A percentile compares a stretch with the other conserved stretches of the same genome.
phyloP scores from a whole-genome alignment of 1,284 basidiomycete genomes.

The Microbotryum violaceum region DNA sequence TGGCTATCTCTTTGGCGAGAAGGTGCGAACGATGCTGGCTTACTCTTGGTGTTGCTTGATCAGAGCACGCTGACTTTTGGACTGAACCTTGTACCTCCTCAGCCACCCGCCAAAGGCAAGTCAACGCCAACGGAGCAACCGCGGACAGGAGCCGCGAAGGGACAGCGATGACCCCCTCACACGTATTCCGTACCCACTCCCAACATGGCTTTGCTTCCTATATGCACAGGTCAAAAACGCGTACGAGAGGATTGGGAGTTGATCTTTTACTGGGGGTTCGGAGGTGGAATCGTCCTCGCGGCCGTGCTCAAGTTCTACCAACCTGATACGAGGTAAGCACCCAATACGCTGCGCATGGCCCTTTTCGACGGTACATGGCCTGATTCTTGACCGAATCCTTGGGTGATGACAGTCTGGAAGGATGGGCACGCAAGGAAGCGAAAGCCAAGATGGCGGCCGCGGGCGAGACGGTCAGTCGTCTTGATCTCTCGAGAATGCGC shows the following conservation, averaged over 20 bases:
- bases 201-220: no score
- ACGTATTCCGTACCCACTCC: no score
- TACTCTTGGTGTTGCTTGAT: no score
- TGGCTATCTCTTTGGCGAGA: constrained; percentile 79
- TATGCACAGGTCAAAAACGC: constrained; percentile 60
- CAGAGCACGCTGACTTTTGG: no score
- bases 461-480: constrained; percentile 24
- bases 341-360: no score
- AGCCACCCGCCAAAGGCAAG: background rate
- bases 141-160: background rate
- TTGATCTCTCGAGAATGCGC: no score
- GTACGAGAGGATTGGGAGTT: constrained; percentile 79
- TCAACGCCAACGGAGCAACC: background rate
- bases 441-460: constrained; percentile 18
- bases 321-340: constrained; percentile 57
- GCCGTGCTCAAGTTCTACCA: constrained; percentile 80
- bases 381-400: no score
- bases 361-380: no score
- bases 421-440: constrained; percentile 29
- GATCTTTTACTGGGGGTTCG: constrained; percentile 78
- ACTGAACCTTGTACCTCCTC: background rate
- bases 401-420: constrained; percentile 17
- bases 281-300: constrained; percentile 73
- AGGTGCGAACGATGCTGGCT: constrained; percentile 49
- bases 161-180: no score